Percentiles rank a stretch among this genome's conserved stretches.
These are phyloP conservation scores for Cornus suecica DNA, from an alignment of 148 eudicot species.

Conservation along the genomic window DNA sequence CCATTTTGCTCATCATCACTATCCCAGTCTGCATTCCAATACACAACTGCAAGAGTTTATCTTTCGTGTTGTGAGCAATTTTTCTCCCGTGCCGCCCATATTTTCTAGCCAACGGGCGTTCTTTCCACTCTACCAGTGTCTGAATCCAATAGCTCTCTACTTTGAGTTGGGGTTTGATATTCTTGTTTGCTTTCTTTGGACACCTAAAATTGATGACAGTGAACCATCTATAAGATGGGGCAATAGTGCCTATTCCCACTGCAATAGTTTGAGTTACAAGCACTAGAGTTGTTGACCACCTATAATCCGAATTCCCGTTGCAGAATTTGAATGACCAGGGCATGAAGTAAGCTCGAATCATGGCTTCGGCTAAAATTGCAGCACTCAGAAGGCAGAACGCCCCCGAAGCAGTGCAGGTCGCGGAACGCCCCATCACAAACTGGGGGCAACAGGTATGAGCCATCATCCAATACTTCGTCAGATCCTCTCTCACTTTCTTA, in stretches of 20 bases:
- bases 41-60: conserved; percentile 21
- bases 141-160: conserved; percentile 42
- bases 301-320: conserved; percentile 40
- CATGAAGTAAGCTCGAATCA: conserved; percentile 31
- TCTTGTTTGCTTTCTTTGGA: conserved; percentile 24
- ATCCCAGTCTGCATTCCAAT: conserved; percentile 32
- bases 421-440: conserved; percentile 44
- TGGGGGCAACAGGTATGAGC: conserved; percentile 52
- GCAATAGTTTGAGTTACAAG: conserved; percentile 41
- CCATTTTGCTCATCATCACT: conserved; percentile 42
- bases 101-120: conserved; percentile 22
- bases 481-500: conserved; percentile 27
- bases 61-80: conserved; percentile 25
- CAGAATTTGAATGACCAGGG: conserved; percentile 39
- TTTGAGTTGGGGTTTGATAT: conserved; percentile 13
- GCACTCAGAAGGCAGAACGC: conserved; percentile 40
- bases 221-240: conserved; percentile 50
- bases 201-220: conserved; percentile 35
- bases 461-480: conserved; percentile 52
- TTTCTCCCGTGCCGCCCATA: conserved; percentile 30
- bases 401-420: conserved; percentile 54
- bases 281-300: conserved; percentile 37
- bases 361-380: conserved; percentile 30
- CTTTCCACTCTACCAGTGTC: conserved; percentile 28
- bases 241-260: conserved; percentile 42